Evolutionary conservation across 352 stramenopile genomes (phyloP).

Genomic region (Globisporangium takayamanum): DNA sequence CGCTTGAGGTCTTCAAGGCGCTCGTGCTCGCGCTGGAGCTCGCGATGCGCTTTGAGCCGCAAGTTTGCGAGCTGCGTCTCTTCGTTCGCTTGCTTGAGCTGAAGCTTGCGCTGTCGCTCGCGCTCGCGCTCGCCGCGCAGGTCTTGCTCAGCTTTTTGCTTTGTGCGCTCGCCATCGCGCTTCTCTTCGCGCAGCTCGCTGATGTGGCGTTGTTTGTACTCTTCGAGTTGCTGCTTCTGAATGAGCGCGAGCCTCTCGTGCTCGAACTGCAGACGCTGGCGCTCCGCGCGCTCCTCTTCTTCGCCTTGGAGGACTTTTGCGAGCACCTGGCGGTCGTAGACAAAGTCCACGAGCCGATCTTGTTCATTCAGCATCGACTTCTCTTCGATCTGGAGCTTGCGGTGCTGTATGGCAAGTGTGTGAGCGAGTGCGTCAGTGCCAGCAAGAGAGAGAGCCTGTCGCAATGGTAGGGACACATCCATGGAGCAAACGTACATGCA

Average conservation of each 20-base stretch:
- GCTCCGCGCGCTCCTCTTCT: constrained; percentile 39
- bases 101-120: constrained; percentile 33
- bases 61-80: constrained; percentile 67
- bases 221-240: constrained; percentile 76
- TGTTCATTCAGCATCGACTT: constrained; percentile 53
- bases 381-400: constrained; percentile 74
- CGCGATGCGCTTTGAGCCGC: constrained; percentile 49
- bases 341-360: constrained; percentile 37
- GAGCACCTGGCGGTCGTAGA: constrained; percentile 45
- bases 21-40: constrained; percentile 53
- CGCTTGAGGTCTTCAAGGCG: constrained; percentile 60
- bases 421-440: not conserved
- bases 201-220: constrained; percentile 84
- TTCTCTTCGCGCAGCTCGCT: constrained; percentile 68
- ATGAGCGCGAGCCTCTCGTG: constrained; percentile 40
- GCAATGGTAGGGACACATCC: not conserved
- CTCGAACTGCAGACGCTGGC: constrained; percentile 39
- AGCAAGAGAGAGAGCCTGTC: not conserved
- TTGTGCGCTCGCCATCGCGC: constrained; percentile 54
- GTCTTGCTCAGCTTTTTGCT: constrained; percentile 53
- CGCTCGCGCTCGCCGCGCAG: constrained; percentile 46
- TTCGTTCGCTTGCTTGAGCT: constrained; percentile 42
- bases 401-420: constrained; percentile 26
- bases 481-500: constrained; percentile 36
- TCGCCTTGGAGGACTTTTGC: constrained; percentile 41